These are phyloP conservation scores for Annulohypoxylon maeteangense DNA, from an alignment of 495 filamentous ascomycete genomes.

Conservation along the genomic window DNA sequence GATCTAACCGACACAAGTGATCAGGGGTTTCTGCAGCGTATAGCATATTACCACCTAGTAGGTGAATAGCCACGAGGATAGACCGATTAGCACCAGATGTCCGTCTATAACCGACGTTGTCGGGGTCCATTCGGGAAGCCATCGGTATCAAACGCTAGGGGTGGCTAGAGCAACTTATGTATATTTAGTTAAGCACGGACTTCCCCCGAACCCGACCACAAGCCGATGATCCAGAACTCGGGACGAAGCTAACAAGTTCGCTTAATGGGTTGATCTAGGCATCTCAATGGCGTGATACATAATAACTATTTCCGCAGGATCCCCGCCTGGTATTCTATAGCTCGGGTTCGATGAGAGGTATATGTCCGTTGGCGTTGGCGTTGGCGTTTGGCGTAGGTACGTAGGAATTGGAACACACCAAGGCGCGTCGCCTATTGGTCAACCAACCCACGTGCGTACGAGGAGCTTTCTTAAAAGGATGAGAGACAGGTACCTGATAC, in stretches of 20 bases:
- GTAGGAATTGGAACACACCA: slow-evolving; percentile 22
- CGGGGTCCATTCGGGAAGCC: neutral
- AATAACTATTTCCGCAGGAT: neutral
- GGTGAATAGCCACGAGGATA: neutral
- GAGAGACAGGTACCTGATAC: neutral
- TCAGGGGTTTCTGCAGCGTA: neutral
- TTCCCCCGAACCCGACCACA: neutral
- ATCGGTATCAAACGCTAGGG: neutral
- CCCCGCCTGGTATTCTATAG: slow-evolving; percentile 2
- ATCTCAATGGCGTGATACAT: slow-evolving; percentile 24
- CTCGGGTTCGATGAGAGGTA: neutral
- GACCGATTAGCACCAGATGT: neutral
- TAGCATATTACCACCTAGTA: neutral
- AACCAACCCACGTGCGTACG: slow-evolving; percentile 37
- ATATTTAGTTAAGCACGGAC: neutral
- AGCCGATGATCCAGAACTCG: neutral
- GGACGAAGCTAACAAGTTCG: neutral
- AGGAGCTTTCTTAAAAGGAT: slow-evolving; percentile 38
- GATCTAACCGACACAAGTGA: neutral
- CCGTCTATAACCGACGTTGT: neutral
- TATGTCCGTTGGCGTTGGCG: slow-evolving; percentile 17
- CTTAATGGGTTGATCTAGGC: slow-evolving; percentile 11
- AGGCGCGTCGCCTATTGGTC: slow-evolving; percentile 26
- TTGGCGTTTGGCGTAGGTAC: slow-evolving; percentile 22
- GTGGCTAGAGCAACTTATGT: neutral